Evolutionary conservation across 108 stramenopile genomes (phyloP), one percentile per base, ranked within the genome.

Genomic region (Aurantiochytrium sp.): DNA sequence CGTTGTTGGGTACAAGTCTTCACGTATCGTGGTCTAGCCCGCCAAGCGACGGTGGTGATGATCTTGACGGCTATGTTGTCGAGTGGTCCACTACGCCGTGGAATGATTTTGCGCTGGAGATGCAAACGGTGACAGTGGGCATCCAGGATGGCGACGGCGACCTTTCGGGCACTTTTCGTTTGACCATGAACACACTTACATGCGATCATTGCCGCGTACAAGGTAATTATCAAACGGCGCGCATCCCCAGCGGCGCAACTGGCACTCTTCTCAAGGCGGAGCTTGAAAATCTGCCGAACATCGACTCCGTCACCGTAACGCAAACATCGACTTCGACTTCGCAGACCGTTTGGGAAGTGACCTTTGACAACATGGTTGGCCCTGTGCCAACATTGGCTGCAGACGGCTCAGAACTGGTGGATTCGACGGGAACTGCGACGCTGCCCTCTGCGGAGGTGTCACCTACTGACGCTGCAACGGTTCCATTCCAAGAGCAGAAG

Each of bases 41-140:
- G 5, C 58, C 89, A 5, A 94, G 96, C 89, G 94, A 96, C 87
- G 96, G 96, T 12, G 96, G 96, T 42, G 96, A 95, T 72, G 91
- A 88, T 19, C 92, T 97, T 18, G 94, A 92, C 23, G 87, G 92
- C 10, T 97, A 97, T 91, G 58, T 91, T 72, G 93, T 97, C 47
- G 95, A 96, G 89, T 96, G 95, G 94, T 92, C 94, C 28, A 88
- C 90, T 23, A 90, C 88, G 23, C 72, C 90, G 10, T 89, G 83
- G n/a, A 95, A 95, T 72, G 49, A 58, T 10, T 87, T 88, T 60
- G 76, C 6, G 21, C 44, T 91, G 23, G 89, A 89, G 16, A 23
- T 69, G 25, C 64, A 69, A 18, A 69, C 4, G 35, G 6, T 69
- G 35, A 69, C 64, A 23, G 89, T 96, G 23, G 92, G 91, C 58